Base-by-base conservation (phyloP, 2,329 filamentous ascomycete species). In the Furcasterigmium furcatum region DNA sequence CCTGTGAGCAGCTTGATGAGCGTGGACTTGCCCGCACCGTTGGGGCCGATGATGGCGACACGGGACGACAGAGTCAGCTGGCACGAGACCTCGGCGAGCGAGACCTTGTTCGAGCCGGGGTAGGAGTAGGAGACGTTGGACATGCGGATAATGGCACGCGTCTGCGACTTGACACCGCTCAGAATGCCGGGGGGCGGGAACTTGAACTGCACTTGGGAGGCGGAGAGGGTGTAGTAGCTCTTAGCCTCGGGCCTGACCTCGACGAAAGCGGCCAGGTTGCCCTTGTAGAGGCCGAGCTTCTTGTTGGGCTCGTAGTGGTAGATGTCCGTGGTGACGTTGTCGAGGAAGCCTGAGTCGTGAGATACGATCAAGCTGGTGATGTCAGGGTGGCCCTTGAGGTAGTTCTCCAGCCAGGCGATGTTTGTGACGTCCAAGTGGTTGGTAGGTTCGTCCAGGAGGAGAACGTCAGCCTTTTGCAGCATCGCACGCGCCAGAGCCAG, bases 281-380 rank as follows among this genome's bases (percentile, higher is more conserved):
- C 88, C 72, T 85, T 87, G 79, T 89, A 92, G 69, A 82, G 85
- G 19, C 84, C 84, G 24, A 99, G 80, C 76, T 97, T 99, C 83
- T 99, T 99, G 68, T 85, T 82, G 21, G 81, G 81, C 69, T 99
- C 94, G 71, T 99, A 99, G 73, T 99, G 94, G 73, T 96, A 96
- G 62, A 99, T 96, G 64, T 99, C 94, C 7, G 94, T 99, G 62
- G 92, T 97, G 55, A 99, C 91, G 54, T 92, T 91, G 64, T 99
- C 94, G 47, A 99, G 74, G 80, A 99, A 99, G 19, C 87, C 86
- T 4, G 92, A 97, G 79, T 99, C 94, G 87, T 99, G 94, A 64
- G 88, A 95, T 55, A 99, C 94, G 61, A 99, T 97, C 73, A 99
- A 75, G 62, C 89, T 95, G 50, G 94, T 99, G 62, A 97, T 97